Base-by-base conservation (phyloP, 495 filamentous ascomycete species). In the Thozetella sp. region DNA sequence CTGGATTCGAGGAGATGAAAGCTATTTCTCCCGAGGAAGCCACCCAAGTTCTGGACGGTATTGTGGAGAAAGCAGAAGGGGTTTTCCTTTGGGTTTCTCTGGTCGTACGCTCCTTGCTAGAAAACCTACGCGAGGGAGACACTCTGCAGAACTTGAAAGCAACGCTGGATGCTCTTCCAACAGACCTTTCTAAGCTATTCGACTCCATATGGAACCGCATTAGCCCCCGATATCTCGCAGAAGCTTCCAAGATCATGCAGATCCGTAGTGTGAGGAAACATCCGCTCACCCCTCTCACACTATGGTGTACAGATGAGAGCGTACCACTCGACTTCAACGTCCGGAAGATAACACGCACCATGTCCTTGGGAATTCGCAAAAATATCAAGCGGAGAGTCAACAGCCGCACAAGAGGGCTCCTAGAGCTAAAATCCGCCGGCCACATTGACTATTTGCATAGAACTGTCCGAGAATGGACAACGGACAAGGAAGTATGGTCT, bases 51-150 rank as follows among this genome's bases (percentile, higher is more conserved):
- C 15, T 20, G 0, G 12, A 56, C 23, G 45, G 30, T 1, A 25
- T 58, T 3, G 54, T 63, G 1, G 11, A 25, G 1, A 63, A 60
- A 50, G 57, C 65, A 6, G 27, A 56, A 1, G 68, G 65, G 2
- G 65, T 70, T 2, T 71, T 71, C 46, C 59, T 68, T 9, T 71
- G 68, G 68, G 68, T 68, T 15, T 19, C 43, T 54, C 46, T 71
- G 3, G 66, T 68, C 12, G 66, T 71, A 15, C 34, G 40, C 4
- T 68, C 63, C 22, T 25, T 68, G 3, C 51, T 63, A 2, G 57
- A 22, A 15, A 63, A 65, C 12, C 34, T 70, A 3, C 15, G 13
- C n/a, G 27, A 67, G 30, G 60, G 27, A 2, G 65, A 70, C 56
- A 56, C 54, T 1, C 51, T 67, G 26, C 54, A 54, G 6, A 59